Conservation (phyloP, 768 basidiomycete species). For the Boletellus sp. region DNA sequence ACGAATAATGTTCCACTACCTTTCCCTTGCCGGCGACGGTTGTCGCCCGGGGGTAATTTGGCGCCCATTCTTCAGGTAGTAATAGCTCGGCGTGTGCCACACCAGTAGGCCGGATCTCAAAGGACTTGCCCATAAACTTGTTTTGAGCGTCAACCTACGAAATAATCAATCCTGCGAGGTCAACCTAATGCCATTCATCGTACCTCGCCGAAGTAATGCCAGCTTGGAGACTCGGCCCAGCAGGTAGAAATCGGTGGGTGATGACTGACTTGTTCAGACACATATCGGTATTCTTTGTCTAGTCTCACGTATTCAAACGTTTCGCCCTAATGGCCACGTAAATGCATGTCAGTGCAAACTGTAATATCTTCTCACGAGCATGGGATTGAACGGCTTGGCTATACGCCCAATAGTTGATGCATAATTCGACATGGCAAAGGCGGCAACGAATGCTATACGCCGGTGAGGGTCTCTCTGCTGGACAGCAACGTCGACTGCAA, state of each 20-base stretch:
- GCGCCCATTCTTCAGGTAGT: constrained; percentile 63
- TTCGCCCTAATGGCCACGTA: constrained; percentile 54
- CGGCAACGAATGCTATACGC: constrained; percentile 88
- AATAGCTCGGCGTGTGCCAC: constrained; percentile 84
- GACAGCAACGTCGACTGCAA: constrained; percentile 78
- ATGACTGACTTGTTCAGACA: constrained; percentile 96
- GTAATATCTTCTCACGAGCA: constrained; percentile 56
- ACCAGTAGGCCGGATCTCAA: constrained; percentile 96
- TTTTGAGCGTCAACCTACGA: constrained; percentile 90
- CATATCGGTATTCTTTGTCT: constrained; percentile 86
- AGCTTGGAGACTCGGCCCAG: constrained; percentile 85
- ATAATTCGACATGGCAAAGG: constrained; percentile 98
- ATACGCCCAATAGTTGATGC: constrained; percentile 94
- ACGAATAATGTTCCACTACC: constrained; percentile 87
- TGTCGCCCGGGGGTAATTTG: constrained; percentile 58
- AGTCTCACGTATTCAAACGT: constrained; percentile 91
- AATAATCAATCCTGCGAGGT: background rate
- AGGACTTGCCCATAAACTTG: constrained; percentile 94
- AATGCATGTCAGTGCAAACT: background rate
- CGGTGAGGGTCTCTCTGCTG: constrained; percentile 71
- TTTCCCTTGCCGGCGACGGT: constrained; percentile 42
- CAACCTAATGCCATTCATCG: background rate
- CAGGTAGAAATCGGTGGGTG: constrained; percentile 97
- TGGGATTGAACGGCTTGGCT: constrained; percentile 96
- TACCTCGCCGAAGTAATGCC: constrained; percentile 90